Conservation (phyloP, 495 filamentous ascomycete species). For the Xylaria cubensis region DNA sequence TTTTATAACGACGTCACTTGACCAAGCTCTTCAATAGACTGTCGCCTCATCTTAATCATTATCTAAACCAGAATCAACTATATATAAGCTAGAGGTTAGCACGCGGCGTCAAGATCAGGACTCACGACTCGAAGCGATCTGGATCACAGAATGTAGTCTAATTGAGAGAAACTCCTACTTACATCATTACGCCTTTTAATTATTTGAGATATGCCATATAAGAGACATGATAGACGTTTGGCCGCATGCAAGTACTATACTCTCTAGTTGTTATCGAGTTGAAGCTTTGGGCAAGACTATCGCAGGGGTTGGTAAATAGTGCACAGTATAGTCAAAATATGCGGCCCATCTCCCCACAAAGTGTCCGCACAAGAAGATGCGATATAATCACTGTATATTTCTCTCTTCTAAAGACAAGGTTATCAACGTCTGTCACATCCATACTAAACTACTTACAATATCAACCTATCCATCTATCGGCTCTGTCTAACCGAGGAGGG, state of each 20-base stretch:
- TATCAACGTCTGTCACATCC: background rate
- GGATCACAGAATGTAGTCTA: background rate
- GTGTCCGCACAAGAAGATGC: background rate
- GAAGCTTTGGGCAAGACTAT: too few species aligned
- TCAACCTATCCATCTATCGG: background rate
- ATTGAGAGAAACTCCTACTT: background rate
- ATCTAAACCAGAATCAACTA: background rate
- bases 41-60: background rate
- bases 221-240: background rate
- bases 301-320: background rate
- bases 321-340: background rate
- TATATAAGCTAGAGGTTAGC: background rate
- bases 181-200: background rate
- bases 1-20: constrained; percentile 39
- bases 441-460: too few species aligned
- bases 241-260: background rate
- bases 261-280: too few species aligned
- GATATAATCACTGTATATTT: constrained; percentile 14
- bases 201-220: background rate
- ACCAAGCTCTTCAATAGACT: background rate
- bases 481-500: background rate
- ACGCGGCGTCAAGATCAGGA: background rate
- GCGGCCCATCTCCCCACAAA: background rate
- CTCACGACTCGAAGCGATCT: background rate
- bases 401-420: constrained; percentile 11